Conservation (phyloP, 495 filamentous ascomycete species). For the Aspergillus indologenus region DNA sequence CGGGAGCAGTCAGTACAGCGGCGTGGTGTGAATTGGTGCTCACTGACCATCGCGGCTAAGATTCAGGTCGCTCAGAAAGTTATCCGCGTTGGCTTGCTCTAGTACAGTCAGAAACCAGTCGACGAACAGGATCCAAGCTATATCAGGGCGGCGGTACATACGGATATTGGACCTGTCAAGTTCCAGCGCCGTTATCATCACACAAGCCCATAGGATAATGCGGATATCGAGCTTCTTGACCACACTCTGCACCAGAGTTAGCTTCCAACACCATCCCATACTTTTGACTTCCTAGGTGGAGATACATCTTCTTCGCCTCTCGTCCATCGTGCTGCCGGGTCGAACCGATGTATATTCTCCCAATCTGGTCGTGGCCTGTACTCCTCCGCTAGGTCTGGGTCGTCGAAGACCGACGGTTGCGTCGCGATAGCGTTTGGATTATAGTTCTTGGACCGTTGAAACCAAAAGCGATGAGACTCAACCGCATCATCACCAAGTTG, state of each 20-base stretch:
- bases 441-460: conserved; percentile 21
- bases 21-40: not conserved
- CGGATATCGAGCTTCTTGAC: conserved; percentile 44
- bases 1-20: not conserved
- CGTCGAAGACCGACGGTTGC: conserved; percentile 50
- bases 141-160: not conserved
- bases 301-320: conserved; percentile 42
- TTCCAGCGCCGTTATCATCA: conserved; percentile 21
- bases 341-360: conserved; percentile 52
- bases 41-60: conserved; percentile 47
- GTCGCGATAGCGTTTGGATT: conserved; percentile 56
- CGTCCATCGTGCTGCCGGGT: conserved; percentile 51
- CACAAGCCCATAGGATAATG: conserved; percentile 56
- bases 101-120: not conserved
- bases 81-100: conserved; percentile 50
- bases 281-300: not conserved
- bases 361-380: conserved; percentile 51
- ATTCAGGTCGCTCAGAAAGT: conserved; percentile 51
- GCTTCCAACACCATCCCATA: not conserved
- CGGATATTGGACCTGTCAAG: conserved; percentile 17
- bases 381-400: conserved; percentile 46
- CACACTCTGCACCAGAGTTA: conserved; percentile 7
- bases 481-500: conserved; percentile 20
- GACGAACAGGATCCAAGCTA: too few relatives aligned
- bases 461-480: conserved; percentile 26